These are phyloP conservation scores for Aspergillus wentii DNA, from an alignment of 495 filamentous ascomycete genomes.

Conservation along the genomic window DNA sequence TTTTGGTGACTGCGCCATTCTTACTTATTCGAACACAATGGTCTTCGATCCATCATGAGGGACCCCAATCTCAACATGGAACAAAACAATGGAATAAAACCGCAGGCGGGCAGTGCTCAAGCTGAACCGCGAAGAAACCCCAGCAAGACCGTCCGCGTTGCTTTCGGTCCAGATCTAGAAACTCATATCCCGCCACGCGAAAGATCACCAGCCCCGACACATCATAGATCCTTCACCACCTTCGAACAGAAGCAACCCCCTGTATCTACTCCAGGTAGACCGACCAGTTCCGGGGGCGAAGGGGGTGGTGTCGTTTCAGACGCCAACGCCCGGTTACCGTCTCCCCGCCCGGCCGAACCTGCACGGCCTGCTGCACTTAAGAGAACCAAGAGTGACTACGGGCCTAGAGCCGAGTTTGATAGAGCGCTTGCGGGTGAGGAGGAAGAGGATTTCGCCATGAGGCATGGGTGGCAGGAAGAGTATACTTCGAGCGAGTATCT, in stretches of 20 bases:
- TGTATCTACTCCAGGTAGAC: constrained; percentile 18
- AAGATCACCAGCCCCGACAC: constrained; percentile 33
- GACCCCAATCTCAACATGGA: constrained; percentile 39
- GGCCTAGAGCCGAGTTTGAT: constrained; percentile 37
- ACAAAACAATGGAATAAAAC: constrained; percentile 18
- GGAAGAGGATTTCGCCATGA: constrained; percentile 50
- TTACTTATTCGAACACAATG: constrained; percentile 28
- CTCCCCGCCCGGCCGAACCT: constrained; percentile 26
- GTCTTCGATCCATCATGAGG: constrained; percentile 33
- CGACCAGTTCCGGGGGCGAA: constrained; percentile 33
- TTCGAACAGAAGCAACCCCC: constrained; percentile 27
- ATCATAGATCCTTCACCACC: constrained; percentile 37
- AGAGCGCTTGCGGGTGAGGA: constrained; percentile 27
- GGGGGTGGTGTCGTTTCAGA: constrained; percentile 16
- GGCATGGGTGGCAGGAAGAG: constrained; percentile 61
- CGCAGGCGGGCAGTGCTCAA: constrained; percentile 22
- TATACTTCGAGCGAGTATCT: constrained; percentile 56
- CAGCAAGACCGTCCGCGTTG: constrained; percentile 38
- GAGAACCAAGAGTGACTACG: constrained; percentile 70
- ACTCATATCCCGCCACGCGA: constrained; percentile 39
- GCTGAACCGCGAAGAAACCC: constrained; percentile 30
- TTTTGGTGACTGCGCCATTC: background rate
- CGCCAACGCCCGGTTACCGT: constrained; percentile 18
- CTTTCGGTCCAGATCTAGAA: constrained; percentile 41
- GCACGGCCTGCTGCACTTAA: constrained; percentile 51